A percentile compares a stretch with the other conserved stretches of the same genome.
phyloP scores from a whole-genome alignment of 1,284 basidiomycete genomes.

The Meripilus lineatus region DNA sequence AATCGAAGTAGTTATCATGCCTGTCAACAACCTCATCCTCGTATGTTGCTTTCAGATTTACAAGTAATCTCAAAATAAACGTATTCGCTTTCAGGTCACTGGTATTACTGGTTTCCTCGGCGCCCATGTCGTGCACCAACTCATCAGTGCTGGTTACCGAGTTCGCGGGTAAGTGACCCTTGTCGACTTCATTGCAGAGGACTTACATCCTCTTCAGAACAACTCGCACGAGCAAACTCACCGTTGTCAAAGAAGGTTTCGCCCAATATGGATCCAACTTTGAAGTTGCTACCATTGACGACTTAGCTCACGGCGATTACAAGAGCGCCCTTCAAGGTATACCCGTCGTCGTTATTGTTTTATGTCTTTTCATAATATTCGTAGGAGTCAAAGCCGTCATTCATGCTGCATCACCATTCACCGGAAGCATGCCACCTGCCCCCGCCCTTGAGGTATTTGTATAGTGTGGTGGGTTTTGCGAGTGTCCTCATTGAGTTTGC shows the following conservation, averaged over 20 bases:
- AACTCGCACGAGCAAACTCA: conserved; percentile 13
- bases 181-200: not conserved
- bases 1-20: too few relatives aligned
- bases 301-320: not conserved
- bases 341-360: not conserved
- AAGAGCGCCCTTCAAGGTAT: not conserved
- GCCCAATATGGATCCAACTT: not conserved
- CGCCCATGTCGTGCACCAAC: conserved; percentile 21
- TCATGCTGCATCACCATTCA: not conserved
- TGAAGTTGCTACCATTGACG: not conserved
- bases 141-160: conserved; percentile 21
- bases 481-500: not conserved
- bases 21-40: too few relatives aligned
- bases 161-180: conserved; percentile 22
- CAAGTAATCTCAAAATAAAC: too few relatives aligned
- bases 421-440: too few relatives aligned
- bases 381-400: conserved; percentile 3
- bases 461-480: too few relatives aligned
- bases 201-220: not conserved
- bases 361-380: not conserved
- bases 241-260: conserved; percentile 5
- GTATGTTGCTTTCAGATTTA: too few relatives aligned
- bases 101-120: conserved; percentile 25
- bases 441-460: too few relatives aligned
- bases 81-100: conserved; percentile 20